Conservation (phyloP, 2,329 filamentous ascomycete genomes). For the Plectosphaerella cucumerina region DNA sequence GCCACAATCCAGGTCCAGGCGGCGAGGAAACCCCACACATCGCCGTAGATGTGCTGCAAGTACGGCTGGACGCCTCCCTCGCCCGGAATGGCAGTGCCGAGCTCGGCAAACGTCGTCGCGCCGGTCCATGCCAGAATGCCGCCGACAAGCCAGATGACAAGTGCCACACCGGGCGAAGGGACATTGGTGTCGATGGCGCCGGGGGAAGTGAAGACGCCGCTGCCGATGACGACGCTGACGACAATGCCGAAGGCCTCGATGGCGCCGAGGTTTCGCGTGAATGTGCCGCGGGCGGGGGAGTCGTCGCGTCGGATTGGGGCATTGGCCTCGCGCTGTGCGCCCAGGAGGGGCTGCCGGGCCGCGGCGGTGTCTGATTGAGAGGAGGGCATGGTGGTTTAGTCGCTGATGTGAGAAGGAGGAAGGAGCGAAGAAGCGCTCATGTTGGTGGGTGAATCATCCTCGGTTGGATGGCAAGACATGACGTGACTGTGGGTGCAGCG, state of each 20-base stretch:
- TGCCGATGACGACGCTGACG: conserved; percentile 60
- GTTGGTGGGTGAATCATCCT: no score
- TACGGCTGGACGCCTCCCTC: conserved; percentile 63
- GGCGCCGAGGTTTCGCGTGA: conserved; percentile 40
- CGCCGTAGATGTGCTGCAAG: conserved; percentile 56
- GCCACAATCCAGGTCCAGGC: conserved; percentile 64
- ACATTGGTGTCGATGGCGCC: conserved; percentile 60
- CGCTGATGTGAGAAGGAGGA: not conserved
- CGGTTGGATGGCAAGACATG: no score
- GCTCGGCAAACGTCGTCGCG: conserved; percentile 56
- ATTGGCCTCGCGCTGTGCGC: not conserved
- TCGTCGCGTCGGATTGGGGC: not conserved
- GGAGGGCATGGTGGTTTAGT: not conserved
- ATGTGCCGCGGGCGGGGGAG: conserved; percentile 18
- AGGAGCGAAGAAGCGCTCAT: no score
- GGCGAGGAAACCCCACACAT: conserved; percentile 57
- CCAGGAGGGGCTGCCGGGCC: not conserved
- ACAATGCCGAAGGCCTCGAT: conserved; percentile 54
- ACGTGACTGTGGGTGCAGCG: no score
- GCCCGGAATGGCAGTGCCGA: conserved; percentile 59
- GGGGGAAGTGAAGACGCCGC: conserved; percentile 61
- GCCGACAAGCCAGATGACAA: conserved; percentile 58
- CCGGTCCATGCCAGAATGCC: conserved; percentile 62
- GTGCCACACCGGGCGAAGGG: conserved; percentile 53
- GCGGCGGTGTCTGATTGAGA: not conserved